A percentile compares a stretch with the other conserved stretches of the same genome.
Conservation (phyloP, 2,329 filamentous ascomycete genomes). For the Plenodomus tracheiphilus region DNA sequence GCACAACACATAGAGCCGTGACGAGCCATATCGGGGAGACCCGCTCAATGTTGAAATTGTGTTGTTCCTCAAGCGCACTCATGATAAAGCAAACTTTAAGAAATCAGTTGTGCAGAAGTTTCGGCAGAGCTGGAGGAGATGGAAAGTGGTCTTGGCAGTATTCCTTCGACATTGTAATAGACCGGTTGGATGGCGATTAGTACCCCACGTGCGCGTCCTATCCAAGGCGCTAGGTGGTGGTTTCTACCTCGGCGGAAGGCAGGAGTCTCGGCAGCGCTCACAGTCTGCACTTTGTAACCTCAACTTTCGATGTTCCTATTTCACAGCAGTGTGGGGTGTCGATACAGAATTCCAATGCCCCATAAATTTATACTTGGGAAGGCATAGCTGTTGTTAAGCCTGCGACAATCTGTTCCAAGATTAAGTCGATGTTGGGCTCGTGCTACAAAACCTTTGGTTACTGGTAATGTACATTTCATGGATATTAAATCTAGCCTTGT, state of each 20-base stretch:
- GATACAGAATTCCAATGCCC: too few species aligned
- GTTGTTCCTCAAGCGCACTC: constrained; percentile 10
- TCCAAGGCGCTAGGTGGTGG: neutral
- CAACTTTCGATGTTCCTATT: too few species aligned
- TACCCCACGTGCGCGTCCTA: constrained; percentile 1
- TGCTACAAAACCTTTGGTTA: too few species aligned
- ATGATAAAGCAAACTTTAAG: neutral
- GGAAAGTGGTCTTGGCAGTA: neutral
- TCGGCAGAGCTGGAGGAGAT: neutral
- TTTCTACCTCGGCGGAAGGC: neutral
- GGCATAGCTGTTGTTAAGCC: too few species aligned
- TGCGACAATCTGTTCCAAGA: too few species aligned
- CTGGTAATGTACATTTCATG: too few species aligned
- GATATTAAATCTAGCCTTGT: too few species aligned
- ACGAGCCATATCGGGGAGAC: constrained; percentile 25
- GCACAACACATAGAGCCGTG: constrained; percentile 23
- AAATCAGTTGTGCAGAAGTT: neutral
- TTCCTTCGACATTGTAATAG: neutral
- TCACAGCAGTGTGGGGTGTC: too few species aligned
- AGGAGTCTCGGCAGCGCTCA: neutral
- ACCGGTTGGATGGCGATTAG: neutral
- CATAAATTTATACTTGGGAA: too few species aligned
- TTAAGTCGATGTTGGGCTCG: too few species aligned
- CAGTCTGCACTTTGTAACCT: too few species aligned
- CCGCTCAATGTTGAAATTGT: constrained; percentile 21